Percentiles rank a stretch among this genome's conserved stretches.
Evolutionary conservation across 352 stramenopile genomes (phyloP).

Genomic region (Globisporangium viniferum): DNA sequence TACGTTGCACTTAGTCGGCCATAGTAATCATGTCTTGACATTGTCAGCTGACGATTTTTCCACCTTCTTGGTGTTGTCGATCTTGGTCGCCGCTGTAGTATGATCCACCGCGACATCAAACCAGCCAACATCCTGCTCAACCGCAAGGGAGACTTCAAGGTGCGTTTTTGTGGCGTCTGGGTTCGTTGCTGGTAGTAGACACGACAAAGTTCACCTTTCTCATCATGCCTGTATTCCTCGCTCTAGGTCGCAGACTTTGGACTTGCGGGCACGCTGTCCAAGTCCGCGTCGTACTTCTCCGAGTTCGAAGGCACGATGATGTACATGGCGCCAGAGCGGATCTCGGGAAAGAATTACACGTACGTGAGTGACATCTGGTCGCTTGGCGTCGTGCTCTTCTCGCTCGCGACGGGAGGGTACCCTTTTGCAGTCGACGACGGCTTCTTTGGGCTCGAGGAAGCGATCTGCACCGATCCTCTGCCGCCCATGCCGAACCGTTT

Average conservation of each 20-base stretch:
- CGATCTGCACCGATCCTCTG: constrained; percentile 72
- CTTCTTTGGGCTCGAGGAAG: constrained; percentile 83
- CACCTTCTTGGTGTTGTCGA: not conserved
- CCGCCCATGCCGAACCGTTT: constrained; percentile 79
- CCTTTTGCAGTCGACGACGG: constrained; percentile 72
- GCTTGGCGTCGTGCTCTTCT: constrained; percentile 70
- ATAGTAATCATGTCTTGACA: not conserved
- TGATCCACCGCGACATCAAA: constrained; percentile 91
- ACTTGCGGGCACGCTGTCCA: constrained; percentile 66
- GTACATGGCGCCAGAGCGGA: constrained; percentile 94
- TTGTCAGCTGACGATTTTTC: not conserved
- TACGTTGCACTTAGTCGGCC: constrained; percentile 18
- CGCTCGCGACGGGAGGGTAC: constrained; percentile 58
- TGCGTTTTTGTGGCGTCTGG: constrained; percentile 12
- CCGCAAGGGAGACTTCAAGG: constrained; percentile 78
- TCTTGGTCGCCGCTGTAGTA: constrained; percentile 24
- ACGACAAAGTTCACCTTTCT: not conserved
- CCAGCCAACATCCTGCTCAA: constrained; percentile 90
- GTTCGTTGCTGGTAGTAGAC: not conserved
- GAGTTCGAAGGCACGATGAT: constrained; percentile 91
- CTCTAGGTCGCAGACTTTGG: constrained; percentile 77
- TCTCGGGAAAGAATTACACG: constrained; percentile 84
- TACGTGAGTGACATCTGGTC: constrained; percentile 83
- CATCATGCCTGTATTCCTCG: not conserved
- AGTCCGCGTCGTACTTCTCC: constrained; percentile 78